phyloP scores from a whole-genome alignment of 805 yeast species.

The Zygosaccharomyces gambellarensis region DNA sequence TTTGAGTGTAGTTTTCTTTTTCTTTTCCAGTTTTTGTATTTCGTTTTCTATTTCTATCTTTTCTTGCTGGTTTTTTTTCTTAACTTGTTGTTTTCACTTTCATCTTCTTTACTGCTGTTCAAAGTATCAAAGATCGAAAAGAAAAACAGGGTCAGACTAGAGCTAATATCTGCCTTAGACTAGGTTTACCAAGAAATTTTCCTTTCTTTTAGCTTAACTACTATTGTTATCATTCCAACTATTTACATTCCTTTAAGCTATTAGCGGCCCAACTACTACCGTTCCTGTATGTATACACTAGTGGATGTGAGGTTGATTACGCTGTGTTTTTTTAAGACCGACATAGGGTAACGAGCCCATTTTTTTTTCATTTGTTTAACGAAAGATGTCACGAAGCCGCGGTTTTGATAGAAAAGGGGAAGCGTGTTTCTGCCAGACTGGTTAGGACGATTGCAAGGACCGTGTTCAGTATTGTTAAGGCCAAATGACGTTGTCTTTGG shows the following conservation, averaged over 20 bases:
- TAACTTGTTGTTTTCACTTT: not conserved
- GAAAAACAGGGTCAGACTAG: not conserved
- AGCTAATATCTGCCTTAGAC: not conserved
- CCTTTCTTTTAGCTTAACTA: slow-evolving; percentile 1
- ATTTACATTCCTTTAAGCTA: slow-evolving; percentile 33
- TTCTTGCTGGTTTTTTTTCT: not conserved
- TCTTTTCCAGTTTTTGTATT: too few species aligned
- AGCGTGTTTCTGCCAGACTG: not conserved
- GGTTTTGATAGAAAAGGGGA: not conserved
- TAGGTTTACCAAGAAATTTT: not conserved
- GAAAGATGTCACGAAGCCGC: not conserved
- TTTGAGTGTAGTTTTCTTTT: not conserved
- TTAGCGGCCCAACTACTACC: slow-evolving; percentile 7
- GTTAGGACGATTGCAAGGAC: not conserved
- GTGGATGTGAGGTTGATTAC: not conserved
- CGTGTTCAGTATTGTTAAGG: too few species aligned
- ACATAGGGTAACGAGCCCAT: too few species aligned
- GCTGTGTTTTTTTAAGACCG: not conserved
- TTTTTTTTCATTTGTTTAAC: not conserved
- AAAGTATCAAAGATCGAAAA: slow-evolving; percentile 1
- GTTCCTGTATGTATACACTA: slow-evolving; percentile 5
- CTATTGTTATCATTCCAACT: slow-evolving; percentile 30
- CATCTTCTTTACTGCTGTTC: not conserved
- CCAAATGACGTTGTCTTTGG: too few species aligned
- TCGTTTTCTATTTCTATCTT: not conserved